Percentiles rank a stretch among this genome's conserved stretches.
These are phyloP conservation scores for Magnusiomyces suaveolens DNA, from an alignment of 1,139 yeast species.

Conservation along the genomic window DNA sequence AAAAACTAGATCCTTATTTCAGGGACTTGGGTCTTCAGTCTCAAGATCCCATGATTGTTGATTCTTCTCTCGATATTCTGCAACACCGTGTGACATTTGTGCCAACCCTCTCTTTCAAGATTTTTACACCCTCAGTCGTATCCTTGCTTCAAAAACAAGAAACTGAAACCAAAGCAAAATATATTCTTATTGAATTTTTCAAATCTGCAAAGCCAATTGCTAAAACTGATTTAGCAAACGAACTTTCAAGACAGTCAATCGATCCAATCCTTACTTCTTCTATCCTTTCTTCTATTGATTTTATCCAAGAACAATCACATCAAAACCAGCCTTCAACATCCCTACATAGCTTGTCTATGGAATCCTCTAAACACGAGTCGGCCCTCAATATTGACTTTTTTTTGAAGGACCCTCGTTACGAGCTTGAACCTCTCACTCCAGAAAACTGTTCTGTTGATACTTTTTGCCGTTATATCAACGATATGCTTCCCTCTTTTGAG, in stretches of 20 bases:
- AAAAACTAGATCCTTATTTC: constrained; percentile 43
- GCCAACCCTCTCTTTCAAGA: constrained; percentile 33
- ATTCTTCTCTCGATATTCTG: constrained; percentile 38
- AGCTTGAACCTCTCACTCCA: constrained; percentile 27
- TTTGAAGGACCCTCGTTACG: constrained; percentile 23
- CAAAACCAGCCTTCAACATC: too few species aligned
- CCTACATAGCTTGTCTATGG: too few species aligned
- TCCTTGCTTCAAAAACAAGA: constrained; percentile 30
- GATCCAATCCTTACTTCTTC: constrained; percentile 6
- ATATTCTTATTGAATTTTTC: constrained; percentile 37
- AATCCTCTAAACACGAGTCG: constrained; percentile 5
- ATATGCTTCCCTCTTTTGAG: constrained; percentile 40
- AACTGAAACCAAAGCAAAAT: constrained; percentile 16
- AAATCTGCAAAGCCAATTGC: constrained; percentile 35
- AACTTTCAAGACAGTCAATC: constrained; percentile 34
- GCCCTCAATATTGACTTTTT: constrained; percentile 20
- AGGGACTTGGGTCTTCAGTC: constrained; percentile 44
- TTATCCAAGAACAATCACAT: not conserved
- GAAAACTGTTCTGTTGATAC: constrained; percentile 30
- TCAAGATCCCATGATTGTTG: constrained; percentile 36
- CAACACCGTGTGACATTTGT: constrained; percentile 24
- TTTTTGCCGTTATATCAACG: constrained; percentile 34
- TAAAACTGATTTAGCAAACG: constrained; percentile 42
- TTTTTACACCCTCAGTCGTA: constrained; percentile 38
- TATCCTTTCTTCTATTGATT: constrained; percentile 14